These are phyloP conservation scores for Fraxinus platypoda DNA, from an alignment of 305 asterid species.

Conservation along the genomic window DNA sequence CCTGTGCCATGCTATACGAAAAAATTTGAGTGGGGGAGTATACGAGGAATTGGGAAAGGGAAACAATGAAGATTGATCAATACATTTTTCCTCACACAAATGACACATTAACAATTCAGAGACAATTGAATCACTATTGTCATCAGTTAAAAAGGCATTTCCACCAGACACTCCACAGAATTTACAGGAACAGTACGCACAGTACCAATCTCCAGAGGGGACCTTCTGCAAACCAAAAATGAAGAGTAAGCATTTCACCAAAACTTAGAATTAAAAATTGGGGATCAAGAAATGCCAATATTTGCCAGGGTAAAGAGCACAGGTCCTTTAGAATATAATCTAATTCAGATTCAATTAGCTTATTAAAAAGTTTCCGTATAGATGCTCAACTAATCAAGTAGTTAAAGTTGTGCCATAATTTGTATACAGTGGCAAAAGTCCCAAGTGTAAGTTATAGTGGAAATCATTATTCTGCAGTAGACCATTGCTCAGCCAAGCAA, in stretches of 20 bases:
- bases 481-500: neutral
- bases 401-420: neutral
- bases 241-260: slow-evolving; percentile 12
- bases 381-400: neutral
- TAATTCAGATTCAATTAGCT: neutral
- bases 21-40: neutral
- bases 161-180: slow-evolving; percentile 69
- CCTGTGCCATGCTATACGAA: slow-evolving; percentile 5
- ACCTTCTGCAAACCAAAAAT: slow-evolving; percentile 40
- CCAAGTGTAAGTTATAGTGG: neutral
- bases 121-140: slow-evolving; percentile 27
- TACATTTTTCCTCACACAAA: slow-evolving; percentile 88
- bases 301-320: neutral
- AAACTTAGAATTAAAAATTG: neutral
- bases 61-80: slow-evolving; percentile 20
- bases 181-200: slow-evolving; percentile 88
- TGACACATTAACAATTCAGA: slow-evolving; percentile 54
- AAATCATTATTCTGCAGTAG: neutral
- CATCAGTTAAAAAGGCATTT: slow-evolving; percentile 37
- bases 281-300: slow-evolving; percentile 18
- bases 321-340: neutral
- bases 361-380: neutral
- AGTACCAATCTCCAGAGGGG: slow-evolving; percentile 92
- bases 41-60: slow-evolving; percentile 5
- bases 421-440: neutral